Evolutionary conservation across 1,284 basidiomycete genomes (phyloP).

Genomic region (Puccinia horiana): DNA sequence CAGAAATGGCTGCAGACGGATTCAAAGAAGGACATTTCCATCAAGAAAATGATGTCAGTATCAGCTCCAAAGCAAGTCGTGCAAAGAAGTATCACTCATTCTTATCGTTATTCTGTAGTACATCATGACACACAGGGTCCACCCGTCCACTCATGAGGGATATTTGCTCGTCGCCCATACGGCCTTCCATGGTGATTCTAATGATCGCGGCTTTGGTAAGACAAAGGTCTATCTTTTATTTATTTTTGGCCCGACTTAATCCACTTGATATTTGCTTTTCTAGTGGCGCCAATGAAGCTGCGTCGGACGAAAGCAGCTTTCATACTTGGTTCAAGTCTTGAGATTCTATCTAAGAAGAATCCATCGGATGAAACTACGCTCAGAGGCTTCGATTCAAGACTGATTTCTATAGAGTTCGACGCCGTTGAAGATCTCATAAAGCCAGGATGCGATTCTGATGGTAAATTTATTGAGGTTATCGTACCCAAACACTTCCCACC

Average conservation of each 20-base stretch:
- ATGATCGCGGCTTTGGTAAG: conserved; percentile 75
- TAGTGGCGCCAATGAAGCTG: conserved; percentile 80
- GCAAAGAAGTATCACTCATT: not conserved
- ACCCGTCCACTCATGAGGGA: conserved; percentile 84
- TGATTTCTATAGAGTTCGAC: conserved; percentile 67
- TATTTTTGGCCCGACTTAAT: not conserved
- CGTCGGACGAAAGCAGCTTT: conserved; percentile 75
- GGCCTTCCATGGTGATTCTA: conserved; percentile 76
- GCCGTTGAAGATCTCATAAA: conserved; percentile 62
- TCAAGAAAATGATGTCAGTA: conserved; percentile 83
- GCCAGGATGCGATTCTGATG: conserved; percentile 67
- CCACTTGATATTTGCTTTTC: not conserved
- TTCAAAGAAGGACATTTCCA: conserved; percentile 90
- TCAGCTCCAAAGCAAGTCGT: not conserved
- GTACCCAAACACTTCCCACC: conserved; percentile 86
- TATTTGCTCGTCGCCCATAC: conserved; percentile 87
- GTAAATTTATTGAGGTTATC: conserved; percentile 72
- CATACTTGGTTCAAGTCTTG: conserved; percentile 74
- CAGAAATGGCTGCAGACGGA: conserved; percentile 80
- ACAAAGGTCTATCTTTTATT: conserved; percentile 51
- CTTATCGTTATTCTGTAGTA: conserved; percentile 65
- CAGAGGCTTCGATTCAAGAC: conserved; percentile 71
- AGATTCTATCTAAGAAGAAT: conserved; percentile 68
- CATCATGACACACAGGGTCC: conserved; percentile 83
- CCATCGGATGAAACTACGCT: conserved; percentile 67